Conservation (phyloP, 1,284 basidiomycete species). For the Sphagnurus paluster region DNA sequence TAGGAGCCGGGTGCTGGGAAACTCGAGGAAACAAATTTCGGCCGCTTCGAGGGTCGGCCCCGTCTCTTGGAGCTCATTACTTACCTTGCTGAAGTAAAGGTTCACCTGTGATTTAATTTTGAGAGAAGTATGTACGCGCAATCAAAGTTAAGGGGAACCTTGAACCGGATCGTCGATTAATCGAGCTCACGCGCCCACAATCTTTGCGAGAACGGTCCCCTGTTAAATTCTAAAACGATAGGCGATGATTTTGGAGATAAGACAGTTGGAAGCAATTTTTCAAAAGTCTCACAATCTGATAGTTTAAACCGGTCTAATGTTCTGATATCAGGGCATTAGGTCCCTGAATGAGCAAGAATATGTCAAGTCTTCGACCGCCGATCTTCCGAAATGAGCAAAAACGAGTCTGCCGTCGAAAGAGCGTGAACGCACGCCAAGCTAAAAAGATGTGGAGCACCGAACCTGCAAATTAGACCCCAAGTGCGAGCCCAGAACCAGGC, state of each 20-base stretch:
- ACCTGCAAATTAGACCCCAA: conserved; percentile 5
- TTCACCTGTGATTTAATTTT: background rate
- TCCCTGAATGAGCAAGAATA: conserved; percentile 1
- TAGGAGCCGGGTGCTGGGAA: too few species aligned
- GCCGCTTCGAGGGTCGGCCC: too few species aligned
- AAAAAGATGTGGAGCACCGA: conserved; percentile 18
- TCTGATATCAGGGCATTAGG: conserved; percentile 5
- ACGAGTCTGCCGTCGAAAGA: conserved; percentile 6
- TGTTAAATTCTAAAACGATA: conserved; percentile 12
- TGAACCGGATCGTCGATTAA: conserved; percentile 10
- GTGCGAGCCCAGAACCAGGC: conserved; percentile 9
- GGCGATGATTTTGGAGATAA: conserved; percentile 7
- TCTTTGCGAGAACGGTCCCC: conserved; percentile 12
- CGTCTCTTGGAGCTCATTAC: background rate
- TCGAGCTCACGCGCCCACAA: background rate
- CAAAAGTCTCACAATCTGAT: background rate
- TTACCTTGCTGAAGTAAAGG: background rate
- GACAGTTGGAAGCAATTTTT: background rate
- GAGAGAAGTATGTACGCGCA: conserved; percentile 2
- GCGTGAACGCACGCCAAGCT: background rate
- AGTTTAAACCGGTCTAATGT: background rate
- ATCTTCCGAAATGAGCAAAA: too few species aligned
- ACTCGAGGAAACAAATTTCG: too few species aligned
- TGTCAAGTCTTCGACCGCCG: too few species aligned
- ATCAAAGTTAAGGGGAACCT: conserved; percentile 12